These are phyloP conservation scores for Fusarium sarcochroum DNA, from an alignment of 2,329 filamentous ascomycete species.

Conservation along the genomic window DNA sequence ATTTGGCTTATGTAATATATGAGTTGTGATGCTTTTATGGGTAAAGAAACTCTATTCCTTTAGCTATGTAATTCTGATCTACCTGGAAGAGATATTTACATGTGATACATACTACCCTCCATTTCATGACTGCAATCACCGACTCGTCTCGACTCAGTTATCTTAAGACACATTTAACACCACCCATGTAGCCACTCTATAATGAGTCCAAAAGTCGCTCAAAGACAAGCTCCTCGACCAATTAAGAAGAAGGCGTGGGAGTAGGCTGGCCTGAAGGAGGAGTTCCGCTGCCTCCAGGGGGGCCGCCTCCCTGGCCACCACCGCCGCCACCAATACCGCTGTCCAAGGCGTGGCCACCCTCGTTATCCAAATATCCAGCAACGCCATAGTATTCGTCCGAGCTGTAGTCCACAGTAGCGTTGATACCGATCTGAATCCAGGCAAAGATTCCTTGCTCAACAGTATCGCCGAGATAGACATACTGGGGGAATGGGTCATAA, in stretches of 20 bases:
- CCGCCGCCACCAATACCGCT: slow-evolving; percentile 15
- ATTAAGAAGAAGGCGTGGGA: neutral
- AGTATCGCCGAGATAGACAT: slow-evolving; percentile 12
- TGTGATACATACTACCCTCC: no score
- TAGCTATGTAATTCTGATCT: no score
- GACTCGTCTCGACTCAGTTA: no score
- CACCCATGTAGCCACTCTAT: no score
- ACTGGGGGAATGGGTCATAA: slow-evolving; percentile 22
- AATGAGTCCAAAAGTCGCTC: no score
- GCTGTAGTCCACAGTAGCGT: neutral
- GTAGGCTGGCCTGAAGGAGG: slow-evolving; percentile 12
- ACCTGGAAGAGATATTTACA: no score
- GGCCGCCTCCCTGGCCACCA: neutral
- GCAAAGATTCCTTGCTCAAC: slow-evolving; percentile 20
- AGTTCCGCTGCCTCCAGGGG: slow-evolving; percentile 5
- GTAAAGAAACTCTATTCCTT: no score
- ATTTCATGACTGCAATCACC: no score
- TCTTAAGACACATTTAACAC: no score
- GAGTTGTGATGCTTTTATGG: no score
- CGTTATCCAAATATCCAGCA: slow-evolving; percentile 7
- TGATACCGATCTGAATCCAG: slow-evolving; percentile 22
- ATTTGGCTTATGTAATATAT: no score
- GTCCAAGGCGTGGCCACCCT: slow-evolving; percentile 13
- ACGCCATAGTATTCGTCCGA: slow-evolving; percentile 12
- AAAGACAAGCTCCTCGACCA: neutral